These are phyloP conservation scores for Rhodotorula sphaerocarpa DNA, from an alignment of 768 basidiomycete genomes.

Conservation along the genomic window DNA sequence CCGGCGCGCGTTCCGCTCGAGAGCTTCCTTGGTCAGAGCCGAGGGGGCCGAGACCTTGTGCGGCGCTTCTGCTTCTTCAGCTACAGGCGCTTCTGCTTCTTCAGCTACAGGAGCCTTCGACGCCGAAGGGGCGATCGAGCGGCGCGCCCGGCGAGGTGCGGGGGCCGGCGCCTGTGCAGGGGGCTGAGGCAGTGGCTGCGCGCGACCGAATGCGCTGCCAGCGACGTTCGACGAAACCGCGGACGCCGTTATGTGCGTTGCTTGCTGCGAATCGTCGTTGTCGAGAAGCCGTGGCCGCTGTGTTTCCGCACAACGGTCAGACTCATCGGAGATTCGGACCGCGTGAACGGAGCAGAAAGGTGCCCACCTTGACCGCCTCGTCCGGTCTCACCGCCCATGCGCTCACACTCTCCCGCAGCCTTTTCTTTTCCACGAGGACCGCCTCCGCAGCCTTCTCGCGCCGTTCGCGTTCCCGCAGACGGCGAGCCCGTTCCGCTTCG, in stretches of 20 bases:
- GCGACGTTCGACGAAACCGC: too few relatives aligned
- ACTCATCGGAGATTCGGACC: too few relatives aligned
- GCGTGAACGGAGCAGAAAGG: too few relatives aligned
- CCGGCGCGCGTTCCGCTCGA: slow-evolving; percentile 10
- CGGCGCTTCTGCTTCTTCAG: too few relatives aligned
- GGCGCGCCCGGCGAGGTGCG: background rate
- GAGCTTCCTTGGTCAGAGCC: slow-evolving; percentile 13
- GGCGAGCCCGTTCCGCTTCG: slow-evolving; percentile 6
- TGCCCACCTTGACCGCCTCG: background rate
- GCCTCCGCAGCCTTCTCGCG: slow-evolving; percentile 6
- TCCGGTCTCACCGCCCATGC: background rate
- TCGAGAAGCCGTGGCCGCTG: too few relatives aligned
- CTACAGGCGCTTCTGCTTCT: too few relatives aligned
- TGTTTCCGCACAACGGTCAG: too few relatives aligned
- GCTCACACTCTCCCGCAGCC: background rate
- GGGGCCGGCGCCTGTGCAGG: background rate
- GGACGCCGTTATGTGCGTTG: too few relatives aligned
- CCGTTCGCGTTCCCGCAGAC: slow-evolving; percentile 14
- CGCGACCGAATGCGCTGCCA: too few relatives aligned
- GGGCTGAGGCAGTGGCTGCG: background rate
- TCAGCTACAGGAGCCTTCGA: background rate
- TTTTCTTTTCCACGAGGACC: slow-evolving; percentile 7
- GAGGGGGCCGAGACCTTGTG: too few relatives aligned
- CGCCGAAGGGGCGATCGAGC: background rate
- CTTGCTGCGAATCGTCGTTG: too few relatives aligned